A percentile compares a stretch with the other conserved stretches of the same genome.
Conservation (phyloP, 2,329 filamentous ascomycete genomes). For the Tympanopsis confertula region DNA sequence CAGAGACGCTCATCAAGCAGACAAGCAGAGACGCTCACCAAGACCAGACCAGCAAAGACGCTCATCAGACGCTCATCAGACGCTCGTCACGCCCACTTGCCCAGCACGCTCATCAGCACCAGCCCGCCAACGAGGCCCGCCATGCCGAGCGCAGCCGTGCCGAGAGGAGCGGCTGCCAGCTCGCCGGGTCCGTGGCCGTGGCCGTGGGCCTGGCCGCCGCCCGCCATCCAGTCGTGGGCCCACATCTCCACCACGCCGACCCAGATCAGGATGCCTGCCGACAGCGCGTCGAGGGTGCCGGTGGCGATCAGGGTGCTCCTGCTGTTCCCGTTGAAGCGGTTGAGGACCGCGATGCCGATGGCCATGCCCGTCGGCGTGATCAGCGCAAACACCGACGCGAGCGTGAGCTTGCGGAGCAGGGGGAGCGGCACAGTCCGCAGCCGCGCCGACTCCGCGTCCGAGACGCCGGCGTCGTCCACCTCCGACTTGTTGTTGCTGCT, state of each 20-base stretch:
- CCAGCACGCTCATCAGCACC: conserved; percentile 59
- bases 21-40: too few species aligned
- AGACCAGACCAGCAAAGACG: too few species aligned
- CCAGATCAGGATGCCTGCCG: conserved; percentile 69
- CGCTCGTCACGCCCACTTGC: conserved; percentile 74
- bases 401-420: conserved; percentile 37
- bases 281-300: conserved; percentile 63
- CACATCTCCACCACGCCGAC: conserved; percentile 72
- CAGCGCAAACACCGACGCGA: conserved; percentile 54
- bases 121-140: conserved; percentile 47
- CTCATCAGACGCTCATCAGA: too few species aligned
- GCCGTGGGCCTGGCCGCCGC: conserved; percentile 19
- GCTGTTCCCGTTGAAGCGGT: conserved; percentile 64
- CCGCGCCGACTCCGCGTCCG: not conserved
- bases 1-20: too few species aligned
- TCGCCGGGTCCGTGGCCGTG: conserved; percentile 27
- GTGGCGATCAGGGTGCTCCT: conserved; percentile 57
- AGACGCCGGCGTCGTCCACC: not conserved
- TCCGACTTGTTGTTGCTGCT: not conserved
- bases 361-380: conserved; percentile 72
- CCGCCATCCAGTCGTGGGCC: conserved; percentile 61
- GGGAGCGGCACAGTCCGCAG: conserved; percentile 17
- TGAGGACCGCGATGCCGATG: conserved; percentile 63
- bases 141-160: conserved; percentile 36
- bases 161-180: conserved; percentile 34